Percentiles rank a stretch among this genome's conserved stretches.
phyloP scores from a whole-genome alignment of 2,329 filamentous ascomycete genomes.

The Ascochyta koolunga region DNA sequence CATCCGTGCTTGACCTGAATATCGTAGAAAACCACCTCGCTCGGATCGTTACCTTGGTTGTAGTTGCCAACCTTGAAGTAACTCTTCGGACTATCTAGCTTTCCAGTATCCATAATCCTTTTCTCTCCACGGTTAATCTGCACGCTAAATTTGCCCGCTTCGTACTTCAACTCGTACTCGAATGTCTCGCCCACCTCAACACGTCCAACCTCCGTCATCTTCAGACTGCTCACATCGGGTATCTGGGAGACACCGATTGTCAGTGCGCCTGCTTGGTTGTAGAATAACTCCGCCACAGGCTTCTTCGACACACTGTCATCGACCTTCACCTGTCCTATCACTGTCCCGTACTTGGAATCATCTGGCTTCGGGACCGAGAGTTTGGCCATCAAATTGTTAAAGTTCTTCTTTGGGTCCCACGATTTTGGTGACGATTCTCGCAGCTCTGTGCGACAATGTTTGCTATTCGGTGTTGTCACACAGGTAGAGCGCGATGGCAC shows the following conservation, averaged over 20 bases:
- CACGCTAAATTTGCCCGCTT: constrained; percentile 38
- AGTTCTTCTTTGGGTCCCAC: constrained; percentile 41
- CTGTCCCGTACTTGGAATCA: constrained; percentile 46
- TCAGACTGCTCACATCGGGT: constrained; percentile 37
- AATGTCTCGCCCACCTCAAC: constrained; percentile 45
- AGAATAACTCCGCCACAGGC: constrained; percentile 52
- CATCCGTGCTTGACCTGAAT: constrained; percentile 22
- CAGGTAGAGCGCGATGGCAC: constrained; percentile 49
- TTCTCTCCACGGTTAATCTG: constrained; percentile 18
- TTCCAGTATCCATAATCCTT: constrained; percentile 22
- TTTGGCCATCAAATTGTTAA: constrained; percentile 44
- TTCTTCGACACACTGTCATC: constrained; percentile 47
- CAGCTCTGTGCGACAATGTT: constrained; percentile 53
- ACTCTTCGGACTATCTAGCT: constrained; percentile 21
- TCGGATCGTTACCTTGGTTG: constrained; percentile 28
- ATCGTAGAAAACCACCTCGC: constrained; percentile 25
- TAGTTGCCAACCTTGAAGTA: constrained; percentile 37
- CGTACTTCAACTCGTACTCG: constrained; percentile 49
- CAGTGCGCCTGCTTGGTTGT: constrained; percentile 43
- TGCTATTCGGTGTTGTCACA: constrained; percentile 50
- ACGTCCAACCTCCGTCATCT: constrained; percentile 40
- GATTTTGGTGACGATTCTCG: constrained; percentile 44
- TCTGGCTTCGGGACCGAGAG: constrained; percentile 41
- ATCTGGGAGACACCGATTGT: constrained; percentile 51
- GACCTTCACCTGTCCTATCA: constrained; percentile 51